Base-by-base conservation (phyloP, 1,139 yeast species). In the Taphrina confusa region DNA sequence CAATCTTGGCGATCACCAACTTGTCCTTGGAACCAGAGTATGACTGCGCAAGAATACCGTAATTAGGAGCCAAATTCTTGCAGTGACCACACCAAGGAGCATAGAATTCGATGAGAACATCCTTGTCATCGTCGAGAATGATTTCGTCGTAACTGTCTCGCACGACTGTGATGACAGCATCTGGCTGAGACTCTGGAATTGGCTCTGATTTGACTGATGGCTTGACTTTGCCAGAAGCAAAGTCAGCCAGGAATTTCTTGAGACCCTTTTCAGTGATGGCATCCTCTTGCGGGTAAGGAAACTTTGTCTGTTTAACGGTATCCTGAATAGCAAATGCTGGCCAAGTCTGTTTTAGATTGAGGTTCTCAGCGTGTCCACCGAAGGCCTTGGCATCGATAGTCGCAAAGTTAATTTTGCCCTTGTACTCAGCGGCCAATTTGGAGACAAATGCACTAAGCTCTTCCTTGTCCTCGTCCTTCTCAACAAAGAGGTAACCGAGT, bases 81-180 rank as follows among this genome's bases (percentile, higher is more conserved):
- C 97, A 91, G 80, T 91, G 97, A 58, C 97, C 97, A 79, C 98
- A 91, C 98, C 98, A 92, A 75, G 96, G 96, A 61, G 97, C 97
- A 72, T 88, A 91, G 77, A 87, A 91, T 78, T 91, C 89, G 66
- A 92, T 92, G 66, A 92, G 78, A 59, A 92, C 90, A 73, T 91
- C 97, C 79, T 87, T 88, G 62, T 80, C 74, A 57, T 78, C 75
- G 71, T 89, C 91, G 37, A 78, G 75, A 64, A 87, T 80, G 65
- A 88, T 76, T 25, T 80, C 81, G 49, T 85, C 84, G 75, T 87
- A 92, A 73, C 46, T 25, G 49, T 49, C 37, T 46, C 51, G 96
- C 64, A 92, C 97, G 67, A 92, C 81, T 70, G 83, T 84, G 73
- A 77, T 78, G 61, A 90, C 96, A 58, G 87, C 80, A 61, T 84